Percentiles rank a stretch among this genome's conserved stretches.
phyloP scores from a whole-genome alignment of 768 basidiomycete species.

The Mycena alexandri region DNA sequence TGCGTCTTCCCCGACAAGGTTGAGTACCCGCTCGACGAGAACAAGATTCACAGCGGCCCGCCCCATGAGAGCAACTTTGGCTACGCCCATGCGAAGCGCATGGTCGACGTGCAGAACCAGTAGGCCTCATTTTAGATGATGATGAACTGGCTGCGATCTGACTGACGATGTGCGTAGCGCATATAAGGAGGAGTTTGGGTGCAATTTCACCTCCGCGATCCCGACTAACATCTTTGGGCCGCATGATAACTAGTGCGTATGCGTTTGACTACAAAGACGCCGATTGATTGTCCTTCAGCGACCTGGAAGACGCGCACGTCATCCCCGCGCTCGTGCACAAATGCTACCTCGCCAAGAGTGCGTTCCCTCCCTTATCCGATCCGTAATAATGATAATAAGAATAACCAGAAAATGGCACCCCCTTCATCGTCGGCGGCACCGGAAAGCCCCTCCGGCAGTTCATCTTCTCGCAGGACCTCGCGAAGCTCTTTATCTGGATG shows the following conservation, averaged over 20 bases:
- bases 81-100: constrained; percentile 94
- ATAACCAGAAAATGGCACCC: constrained; percentile 76
- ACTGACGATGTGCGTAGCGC: constrained; percentile 63
- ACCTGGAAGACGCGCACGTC: constrained; percentile 92
- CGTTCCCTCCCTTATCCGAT: constrained; percentile 18
- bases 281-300: constrained; percentile 56
- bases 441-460: constrained; percentile 97
- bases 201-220: constrained; percentile 96
- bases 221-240: constrained; percentile 98
- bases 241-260: constrained; percentile 87
- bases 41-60: constrained; percentile 91
- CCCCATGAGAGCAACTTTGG: constrained; percentile 97
- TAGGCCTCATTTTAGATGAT: constrained; percentile 55
- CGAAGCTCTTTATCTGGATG: constrained; percentile 95
- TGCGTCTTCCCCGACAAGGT: constrained; percentile 98
- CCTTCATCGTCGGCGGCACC: constrained; percentile 89
- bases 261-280: background rate
- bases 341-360: constrained; percentile 92
- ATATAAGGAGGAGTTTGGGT: constrained; percentile 95
- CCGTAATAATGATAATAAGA: no score
- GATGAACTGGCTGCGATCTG: background rate
- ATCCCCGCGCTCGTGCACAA: constrained; percentile 95
- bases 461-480: constrained; percentile 96
- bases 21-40: constrained; percentile 92
- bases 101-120: constrained; percentile 98